Conservation (phyloP, 352 stramenopile species). For the Pythium rishiriense region DNA sequence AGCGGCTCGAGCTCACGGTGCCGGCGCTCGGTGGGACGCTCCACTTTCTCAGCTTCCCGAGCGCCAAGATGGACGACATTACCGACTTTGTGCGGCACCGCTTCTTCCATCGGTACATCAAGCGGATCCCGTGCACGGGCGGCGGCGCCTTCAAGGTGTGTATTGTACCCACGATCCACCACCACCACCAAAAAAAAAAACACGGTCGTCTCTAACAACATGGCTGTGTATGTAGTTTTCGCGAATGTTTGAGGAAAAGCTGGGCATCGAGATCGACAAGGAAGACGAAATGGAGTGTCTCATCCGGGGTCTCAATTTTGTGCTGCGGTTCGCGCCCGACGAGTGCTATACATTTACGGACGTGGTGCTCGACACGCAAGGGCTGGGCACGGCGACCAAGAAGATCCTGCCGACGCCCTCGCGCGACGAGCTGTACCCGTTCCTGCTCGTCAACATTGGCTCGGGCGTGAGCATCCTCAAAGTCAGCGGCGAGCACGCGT, state of each 20-base stretch:
- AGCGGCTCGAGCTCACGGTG: conserved; percentile 66
- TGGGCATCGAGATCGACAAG: conserved; percentile 93
- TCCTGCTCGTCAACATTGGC: conserved; percentile 97
- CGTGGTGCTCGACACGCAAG: conserved; percentile 58
- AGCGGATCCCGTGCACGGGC: conserved; percentile 87
- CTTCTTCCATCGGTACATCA: conserved; percentile 92
- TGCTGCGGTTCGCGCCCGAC: conserved; percentile 89
- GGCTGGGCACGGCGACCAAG: conserved; percentile 58
- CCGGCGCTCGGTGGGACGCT: conserved; percentile 90
- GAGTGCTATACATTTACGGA: conserved; percentile 97
- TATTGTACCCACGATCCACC: neutral
- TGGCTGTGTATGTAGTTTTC: too few species aligned
- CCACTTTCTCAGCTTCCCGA: conserved; percentile 91
- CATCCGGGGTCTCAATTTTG: conserved; percentile 97
- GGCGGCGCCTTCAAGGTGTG: conserved; percentile 94
- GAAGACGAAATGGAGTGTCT: conserved; percentile 96
- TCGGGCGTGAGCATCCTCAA: conserved; percentile 97
- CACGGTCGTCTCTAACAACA: too few species aligned
- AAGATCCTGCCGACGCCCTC: conserved; percentile 58
- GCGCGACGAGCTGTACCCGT: conserved; percentile 88
- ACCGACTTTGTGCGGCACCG: conserved; percentile 67
- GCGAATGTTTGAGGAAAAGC: conserved; percentile 82
- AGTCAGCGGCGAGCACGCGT: conserved; percentile 86
- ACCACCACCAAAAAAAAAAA: too few species aligned
- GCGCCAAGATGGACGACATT: conserved; percentile 66